Conservation (phyloP, 2,329 filamentous ascomycete species). For the Aureobasidium melanogenum region DNA sequence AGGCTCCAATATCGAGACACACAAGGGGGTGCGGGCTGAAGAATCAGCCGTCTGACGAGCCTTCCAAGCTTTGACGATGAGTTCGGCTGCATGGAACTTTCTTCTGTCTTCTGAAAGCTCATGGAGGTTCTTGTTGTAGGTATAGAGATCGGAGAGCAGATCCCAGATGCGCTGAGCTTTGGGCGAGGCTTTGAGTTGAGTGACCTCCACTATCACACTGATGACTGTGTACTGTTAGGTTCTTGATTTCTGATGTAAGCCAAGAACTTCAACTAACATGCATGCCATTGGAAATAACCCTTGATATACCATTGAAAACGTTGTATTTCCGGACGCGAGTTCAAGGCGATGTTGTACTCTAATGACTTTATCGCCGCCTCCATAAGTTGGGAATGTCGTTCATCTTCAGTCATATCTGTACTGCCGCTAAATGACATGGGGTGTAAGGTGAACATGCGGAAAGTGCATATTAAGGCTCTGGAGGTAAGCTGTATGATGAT, state of each 20-base stretch:
- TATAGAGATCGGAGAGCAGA: background rate
- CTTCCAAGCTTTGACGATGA: slow-evolving; percentile 1
- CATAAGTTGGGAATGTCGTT: slow-evolving; percentile 1
- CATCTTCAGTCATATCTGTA: background rate
- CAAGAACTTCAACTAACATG: background rate
- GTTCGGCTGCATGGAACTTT: background rate
- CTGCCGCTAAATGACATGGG: background rate
- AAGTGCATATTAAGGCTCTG: background rate
- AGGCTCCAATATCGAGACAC: background rate
- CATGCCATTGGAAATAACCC: slow-evolving; percentile 13
- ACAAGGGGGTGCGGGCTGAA: background rate
- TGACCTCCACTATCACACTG: slow-evolving; percentile 10
- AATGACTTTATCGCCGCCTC: background rate
- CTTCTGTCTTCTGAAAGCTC: background rate
- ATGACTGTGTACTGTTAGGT: background rate
- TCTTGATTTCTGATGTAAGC: background rate
- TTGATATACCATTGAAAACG: slow-evolving; percentile 10
- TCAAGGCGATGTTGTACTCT: slow-evolving; percentile 9
- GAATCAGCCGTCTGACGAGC: background rate
- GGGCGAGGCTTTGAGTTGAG: background rate
- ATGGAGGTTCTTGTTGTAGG: background rate
- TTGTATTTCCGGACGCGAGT: background rate
- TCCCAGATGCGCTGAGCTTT: background rate
- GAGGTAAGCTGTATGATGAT: slow-evolving; percentile 6
- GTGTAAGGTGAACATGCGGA: slow-evolving; percentile 11